These are phyloP conservation scores for Kwoniella europaea DNA, from an alignment of 768 basidiomycete genomes.

Conservation along the genomic window DNA sequence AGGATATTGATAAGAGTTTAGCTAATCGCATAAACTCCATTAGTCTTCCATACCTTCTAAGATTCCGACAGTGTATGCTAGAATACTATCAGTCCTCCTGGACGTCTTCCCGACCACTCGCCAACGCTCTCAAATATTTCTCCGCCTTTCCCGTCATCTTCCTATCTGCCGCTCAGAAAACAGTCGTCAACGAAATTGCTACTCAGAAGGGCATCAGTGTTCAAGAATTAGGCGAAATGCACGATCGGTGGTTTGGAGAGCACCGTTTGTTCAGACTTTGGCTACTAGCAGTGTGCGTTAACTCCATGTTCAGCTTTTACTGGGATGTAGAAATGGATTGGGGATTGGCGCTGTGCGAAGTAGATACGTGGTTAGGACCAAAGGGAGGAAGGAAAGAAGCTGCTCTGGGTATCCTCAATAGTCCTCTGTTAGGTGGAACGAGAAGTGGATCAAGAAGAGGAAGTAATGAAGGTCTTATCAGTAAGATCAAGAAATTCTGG, in stretches of 20 bases:
- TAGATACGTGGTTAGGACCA: conserved; percentile 52
- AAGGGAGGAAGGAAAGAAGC: conserved; percentile 11
- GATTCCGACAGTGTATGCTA: conserved; percentile 89
- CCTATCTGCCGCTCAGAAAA: conserved; percentile 85
- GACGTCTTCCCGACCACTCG: conserved; percentile 72
- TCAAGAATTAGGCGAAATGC: conserved; percentile 57
- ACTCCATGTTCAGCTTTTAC: conserved; percentile 96
- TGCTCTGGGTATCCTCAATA: conserved; percentile 8
- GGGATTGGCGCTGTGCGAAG: conserved; percentile 79
- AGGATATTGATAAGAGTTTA: neutral
- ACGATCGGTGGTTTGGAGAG: conserved; percentile 72
- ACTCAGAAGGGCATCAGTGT: conserved; percentile 61
- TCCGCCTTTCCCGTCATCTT: conserved; percentile 95
- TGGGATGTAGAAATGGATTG: conserved; percentile 99
- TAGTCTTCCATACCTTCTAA: conserved; percentile 86
- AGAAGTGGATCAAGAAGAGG: conserved; percentile 7
- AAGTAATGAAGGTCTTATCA: conserved; percentile 1
- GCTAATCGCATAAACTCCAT: neutral
- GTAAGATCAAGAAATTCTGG: conserved; percentile 21
- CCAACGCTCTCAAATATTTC: conserved; percentile 94
- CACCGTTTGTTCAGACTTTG: conserved; percentile 82
- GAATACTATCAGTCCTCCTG: conserved; percentile 74
- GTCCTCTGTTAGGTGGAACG: conserved; percentile 7
- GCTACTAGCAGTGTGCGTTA: conserved; percentile 80
- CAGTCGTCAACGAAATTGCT: conserved; percentile 68